Evolutionary conservation across 768 basidiomycete species (phyloP).

Genomic region (Tricholoma saponaceum): DNA sequence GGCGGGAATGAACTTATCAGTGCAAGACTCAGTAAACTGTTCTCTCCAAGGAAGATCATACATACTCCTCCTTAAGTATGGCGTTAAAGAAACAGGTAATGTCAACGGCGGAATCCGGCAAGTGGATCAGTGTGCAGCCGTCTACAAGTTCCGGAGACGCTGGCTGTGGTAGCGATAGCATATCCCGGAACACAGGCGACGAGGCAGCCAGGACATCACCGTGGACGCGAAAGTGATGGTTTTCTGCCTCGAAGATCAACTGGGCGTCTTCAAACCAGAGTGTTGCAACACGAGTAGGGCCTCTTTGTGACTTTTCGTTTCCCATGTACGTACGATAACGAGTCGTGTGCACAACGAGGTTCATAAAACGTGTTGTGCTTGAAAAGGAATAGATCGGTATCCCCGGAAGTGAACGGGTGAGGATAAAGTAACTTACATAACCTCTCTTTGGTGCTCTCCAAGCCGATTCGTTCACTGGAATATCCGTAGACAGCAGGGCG

Average conservation of each 20-base stretch:
- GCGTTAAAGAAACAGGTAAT: conserved; percentile 1
- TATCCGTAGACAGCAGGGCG: neutral
- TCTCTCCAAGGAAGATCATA: too few species aligned
- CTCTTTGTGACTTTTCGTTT: too few species aligned
- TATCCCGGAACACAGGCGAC: conserved; percentile 17
- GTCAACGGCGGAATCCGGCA: conserved; percentile 12
- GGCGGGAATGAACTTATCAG: conserved; percentile 13
- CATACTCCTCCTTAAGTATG: too few species aligned
- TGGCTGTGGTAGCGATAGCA: conserved; percentile 16
- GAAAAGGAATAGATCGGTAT: neutral
- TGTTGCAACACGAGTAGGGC: conserved; percentile 1
- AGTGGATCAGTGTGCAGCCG: conserved; percentile 11
- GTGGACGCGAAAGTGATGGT: conserved; percentile 11
- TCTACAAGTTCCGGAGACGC: conserved; percentile 8
- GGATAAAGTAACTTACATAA: neutral
- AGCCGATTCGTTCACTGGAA: neutral
- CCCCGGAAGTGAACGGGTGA: neutral
- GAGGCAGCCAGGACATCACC: conserved; percentile 8
- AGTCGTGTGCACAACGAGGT: neutral
- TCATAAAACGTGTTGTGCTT: neutral
- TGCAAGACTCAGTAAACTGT: too few species aligned
- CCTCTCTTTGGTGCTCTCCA: neutral
- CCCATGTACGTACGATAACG: neutral
- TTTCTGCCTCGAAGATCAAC: conserved; percentile 13
- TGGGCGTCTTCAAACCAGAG: conserved; percentile 24